Conservation (phyloP, 768 basidiomycete species). For the Suillus plorans region DNA sequence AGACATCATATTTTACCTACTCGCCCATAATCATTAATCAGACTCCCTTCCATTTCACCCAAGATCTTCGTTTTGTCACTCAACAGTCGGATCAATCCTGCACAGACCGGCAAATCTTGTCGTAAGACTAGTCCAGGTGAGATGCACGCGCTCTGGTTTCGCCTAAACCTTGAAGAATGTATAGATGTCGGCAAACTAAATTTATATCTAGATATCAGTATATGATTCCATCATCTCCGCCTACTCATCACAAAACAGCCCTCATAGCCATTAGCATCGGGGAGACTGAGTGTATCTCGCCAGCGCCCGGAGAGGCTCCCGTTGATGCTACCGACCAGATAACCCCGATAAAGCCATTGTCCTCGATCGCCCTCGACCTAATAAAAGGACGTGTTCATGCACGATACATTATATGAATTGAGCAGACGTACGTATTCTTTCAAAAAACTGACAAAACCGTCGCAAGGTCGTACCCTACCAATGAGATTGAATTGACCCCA, state of each 20-base stretch:
- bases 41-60: neutral
- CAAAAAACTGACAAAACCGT: constrained; percentile 77
- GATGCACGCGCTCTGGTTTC: neutral
- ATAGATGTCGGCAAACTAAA: neutral
- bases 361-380: constrained; percentile 75
- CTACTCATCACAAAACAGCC: constrained; percentile 81
- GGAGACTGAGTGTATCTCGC: constrained; percentile 78
- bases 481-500: constrained; percentile 86
- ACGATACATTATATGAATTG: constrained; percentile 2
- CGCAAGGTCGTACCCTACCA: constrained; percentile 77
- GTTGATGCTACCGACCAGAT: constrained; percentile 66
- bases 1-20: neutral
- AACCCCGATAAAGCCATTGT: constrained; percentile 84
- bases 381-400: constrained; percentile 4
- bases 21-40: neutral
- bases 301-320: constrained; percentile 82
- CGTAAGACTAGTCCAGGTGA: neutral
- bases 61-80: neutral
- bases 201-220: neutral
- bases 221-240: constrained; percentile 39
- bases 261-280: constrained; percentile 71
- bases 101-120: neutral
- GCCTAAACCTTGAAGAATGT: neutral
- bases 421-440: constrained; percentile 73
- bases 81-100: neutral